Base-by-base conservation (phyloP, 139 green algal species). In the Coelastrella sp. region DNA sequence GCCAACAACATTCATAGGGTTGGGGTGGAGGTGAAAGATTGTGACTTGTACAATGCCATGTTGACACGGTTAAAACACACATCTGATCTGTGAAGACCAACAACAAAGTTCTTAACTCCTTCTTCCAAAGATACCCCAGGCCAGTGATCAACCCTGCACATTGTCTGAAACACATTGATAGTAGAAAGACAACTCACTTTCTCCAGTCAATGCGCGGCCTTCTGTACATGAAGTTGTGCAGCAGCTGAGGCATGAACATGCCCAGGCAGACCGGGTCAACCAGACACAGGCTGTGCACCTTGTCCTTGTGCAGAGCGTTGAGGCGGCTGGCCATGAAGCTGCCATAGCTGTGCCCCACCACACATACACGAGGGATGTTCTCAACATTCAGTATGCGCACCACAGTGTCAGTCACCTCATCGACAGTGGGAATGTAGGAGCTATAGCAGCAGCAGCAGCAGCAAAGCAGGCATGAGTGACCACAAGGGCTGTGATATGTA, bases 161-260 rank as follows among this genome's bases (percentile, higher is more conserved):
- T 53, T 53, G 45, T 11, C 45, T 53, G 45, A 11, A 21, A 53
- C 8, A 11, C 45, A 53, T 8, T 27, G 53, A 17, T 64, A 21
- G 19, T 21, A 69, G 62, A 7, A 32, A 40, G 4, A 4, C 9
- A 27, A 60, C 69, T 79, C 41, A 79, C 69, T 79, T 23, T 23
- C 43, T 80, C 72, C 45, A 66, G 72, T 80, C 72, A 40, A 80
- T 66, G 72, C 72, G 72, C 19, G 72, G 72, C 1, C 72, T 53
- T 30, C 72, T 85, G 86, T 91, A 91, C 15, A 93, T 78, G 77
- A 93, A 93, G 86, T 79, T 86, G 69, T 83, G 30, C 50, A 93
- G 84, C 74, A 93, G 84, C 64, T 82, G 59, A 0, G 88, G 88
- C 84, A 91, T 88, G 80, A 91, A 93, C 90, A 93, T 93, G 84